Evolutionary conservation across 1,284 basidiomycete genomes (phyloP).

Genomic region (Sparassis latifolia): DNA sequence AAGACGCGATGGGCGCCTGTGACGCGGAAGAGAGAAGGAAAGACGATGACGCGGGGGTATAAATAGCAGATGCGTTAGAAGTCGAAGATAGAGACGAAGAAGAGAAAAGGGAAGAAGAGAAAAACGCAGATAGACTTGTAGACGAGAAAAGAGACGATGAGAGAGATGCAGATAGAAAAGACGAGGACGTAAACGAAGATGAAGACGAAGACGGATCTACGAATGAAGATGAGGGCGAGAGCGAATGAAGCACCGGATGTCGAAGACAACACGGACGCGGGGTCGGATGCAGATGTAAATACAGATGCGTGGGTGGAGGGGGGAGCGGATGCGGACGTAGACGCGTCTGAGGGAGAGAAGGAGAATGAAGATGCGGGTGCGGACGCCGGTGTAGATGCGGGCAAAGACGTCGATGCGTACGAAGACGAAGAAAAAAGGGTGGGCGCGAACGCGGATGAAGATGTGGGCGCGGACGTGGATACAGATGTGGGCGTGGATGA

Average conservation of each 20-base stretch:
- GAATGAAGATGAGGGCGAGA: constrained; percentile 1
- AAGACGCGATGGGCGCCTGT: not conserved
- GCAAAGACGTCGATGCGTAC: not conserved
- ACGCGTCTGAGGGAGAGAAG: not conserved
- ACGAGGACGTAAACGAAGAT: not conserved
- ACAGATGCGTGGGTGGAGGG: not conserved
- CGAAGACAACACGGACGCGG: not conserved
- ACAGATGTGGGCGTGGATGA: not conserved
- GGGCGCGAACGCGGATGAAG: not conserved
- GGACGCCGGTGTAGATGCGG: not conserved
- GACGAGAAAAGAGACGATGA: constrained; percentile 1
- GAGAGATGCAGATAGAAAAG: not conserved
- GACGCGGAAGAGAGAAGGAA: not conserved
- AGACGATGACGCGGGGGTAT: not conserved
- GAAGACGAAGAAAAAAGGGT: not conserved
- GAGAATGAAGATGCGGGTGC: not conserved
- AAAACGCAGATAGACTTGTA: not conserved
- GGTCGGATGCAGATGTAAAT: not conserved
- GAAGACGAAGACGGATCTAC: not conserved
- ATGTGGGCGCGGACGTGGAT: not conserved
- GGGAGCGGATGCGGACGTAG: not conserved
- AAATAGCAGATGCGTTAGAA: not conserved
- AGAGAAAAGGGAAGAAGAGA: not conserved
- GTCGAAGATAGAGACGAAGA: not conserved
- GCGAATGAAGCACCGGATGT: not conserved